Evolutionary conservation across 306 rosid species (phyloP).

Genomic region (Cucumis cinereus): DNA sequence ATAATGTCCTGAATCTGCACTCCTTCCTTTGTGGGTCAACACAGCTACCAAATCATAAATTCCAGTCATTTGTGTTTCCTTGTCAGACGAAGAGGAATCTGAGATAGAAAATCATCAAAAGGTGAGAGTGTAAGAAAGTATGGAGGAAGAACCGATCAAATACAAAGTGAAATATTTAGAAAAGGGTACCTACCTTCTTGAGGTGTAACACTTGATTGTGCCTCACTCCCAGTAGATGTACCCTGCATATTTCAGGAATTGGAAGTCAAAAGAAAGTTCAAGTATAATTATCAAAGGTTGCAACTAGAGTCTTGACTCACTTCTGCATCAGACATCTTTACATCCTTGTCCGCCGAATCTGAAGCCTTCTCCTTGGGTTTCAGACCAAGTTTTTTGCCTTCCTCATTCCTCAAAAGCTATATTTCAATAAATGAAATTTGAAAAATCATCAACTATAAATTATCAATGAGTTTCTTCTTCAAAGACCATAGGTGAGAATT

Average conservation of each 20-base stretch:
- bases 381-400: slow-evolving; percentile 77
- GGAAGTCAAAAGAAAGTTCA: neutral
- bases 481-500: neutral
- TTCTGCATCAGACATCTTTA: slow-evolving; percentile 68
- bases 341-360: slow-evolving; percentile 46
- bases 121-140: neutral
- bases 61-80: slow-evolving; percentile 70
- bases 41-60: slow-evolving; percentile 94
- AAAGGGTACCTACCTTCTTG: slow-evolving; percentile 64
- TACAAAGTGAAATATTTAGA: neutral
- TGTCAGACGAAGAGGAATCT: slow-evolving; percentile 31
- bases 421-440: neutral
- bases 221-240: slow-evolving; percentile 57
- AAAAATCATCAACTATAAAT: neutral
- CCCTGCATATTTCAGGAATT: slow-evolving; percentile 39
- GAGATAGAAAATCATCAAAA: slow-evolving; percentile 12
- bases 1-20: slow-evolving; percentile 98
- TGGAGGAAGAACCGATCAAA: neutral
- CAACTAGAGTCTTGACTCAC: slow-evolving; percentile 26
- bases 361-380: slow-evolving; percentile 57
- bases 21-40: slow-evolving; percentile 96
- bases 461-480: neutral
- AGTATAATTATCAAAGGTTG: neutral
- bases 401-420: slow-evolving; percentile 70
- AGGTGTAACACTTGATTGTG: slow-evolving; percentile 51